Evolutionary conservation across 768 basidiomycete species (phyloP).

Genomic region (Xanthoconium purpureum): DNA sequence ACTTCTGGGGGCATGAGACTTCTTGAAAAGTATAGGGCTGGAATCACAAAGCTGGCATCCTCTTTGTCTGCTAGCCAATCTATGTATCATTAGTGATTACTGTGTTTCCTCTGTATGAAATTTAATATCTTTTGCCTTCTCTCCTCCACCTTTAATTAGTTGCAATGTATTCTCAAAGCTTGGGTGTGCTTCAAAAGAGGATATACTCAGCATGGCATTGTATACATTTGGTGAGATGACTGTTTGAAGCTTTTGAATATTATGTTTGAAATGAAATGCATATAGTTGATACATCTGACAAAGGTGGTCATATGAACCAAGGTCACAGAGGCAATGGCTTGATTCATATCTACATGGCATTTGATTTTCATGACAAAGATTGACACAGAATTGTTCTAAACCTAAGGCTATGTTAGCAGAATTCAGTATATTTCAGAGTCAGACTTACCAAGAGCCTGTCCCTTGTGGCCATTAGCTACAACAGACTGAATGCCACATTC

Average conservation of each 20-base stretch:
- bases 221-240: neutral
- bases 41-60: neutral
- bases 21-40: slow-evolving; percentile 1
- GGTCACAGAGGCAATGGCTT: neutral
- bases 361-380: neutral
- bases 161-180: neutral
- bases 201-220: slow-evolving; percentile 4
- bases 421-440: no score
- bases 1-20: neutral
- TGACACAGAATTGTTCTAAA: neutral
- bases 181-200: slow-evolving; percentile 2
- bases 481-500: slow-evolving; percentile 1
- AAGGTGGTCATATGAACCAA: neutral
- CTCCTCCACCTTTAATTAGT: neutral
- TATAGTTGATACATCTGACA: neutral
- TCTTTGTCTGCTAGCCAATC: slow-evolving; percentile 12
- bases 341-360: neutral
- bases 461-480: slow-evolving; percentile 5
- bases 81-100: neutral
- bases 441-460: slow-evolving; percentile 5
- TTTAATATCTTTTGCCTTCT: slow-evolving; percentile 4
- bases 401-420: neutral
- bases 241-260: neutral
- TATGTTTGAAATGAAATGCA: neutral
- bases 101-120: neutral